These are phyloP conservation scores for Kurtzmaniella quercitrusa DNA, from an alignment of 1,139 yeast genomes.

Conservation along the genomic window DNA sequence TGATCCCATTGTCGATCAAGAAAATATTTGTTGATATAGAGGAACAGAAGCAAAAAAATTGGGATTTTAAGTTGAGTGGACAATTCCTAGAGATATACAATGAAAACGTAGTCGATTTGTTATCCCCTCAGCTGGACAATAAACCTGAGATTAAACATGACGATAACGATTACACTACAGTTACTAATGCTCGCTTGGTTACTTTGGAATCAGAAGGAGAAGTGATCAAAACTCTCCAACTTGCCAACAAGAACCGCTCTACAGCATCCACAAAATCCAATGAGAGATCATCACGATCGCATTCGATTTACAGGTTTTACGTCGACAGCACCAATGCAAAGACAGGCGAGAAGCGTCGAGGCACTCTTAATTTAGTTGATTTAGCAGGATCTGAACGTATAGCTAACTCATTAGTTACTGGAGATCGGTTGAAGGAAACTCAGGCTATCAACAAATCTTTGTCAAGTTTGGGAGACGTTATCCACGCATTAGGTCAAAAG, in stretches of 20 bases:
- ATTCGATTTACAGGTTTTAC: slow-evolving; percentile 66
- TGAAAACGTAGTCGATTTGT: slow-evolving; percentile 70
- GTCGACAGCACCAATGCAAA: slow-evolving; percentile 51
- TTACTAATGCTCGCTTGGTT: slow-evolving; percentile 57
- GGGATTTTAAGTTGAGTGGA: slow-evolving; percentile 65
- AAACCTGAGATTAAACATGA: slow-evolving; percentile 79
- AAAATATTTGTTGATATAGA: slow-evolving; percentile 66
- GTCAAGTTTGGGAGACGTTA: slow-evolving; percentile 88
- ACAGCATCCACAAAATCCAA: slow-evolving; percentile 83
- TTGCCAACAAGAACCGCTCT: slow-evolving; percentile 60
- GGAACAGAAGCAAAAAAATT: slow-evolving; percentile 49
- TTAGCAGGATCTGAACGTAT: slow-evolving; percentile 89
- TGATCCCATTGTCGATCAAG: slow-evolving; percentile 73
- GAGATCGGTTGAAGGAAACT: slow-evolving; percentile 81
- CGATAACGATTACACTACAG: slow-evolving; percentile 46
- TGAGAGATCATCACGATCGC: slow-evolving; percentile 68
- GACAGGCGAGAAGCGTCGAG: slow-evolving; percentile 50
- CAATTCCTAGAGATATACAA: slow-evolving; percentile 89
- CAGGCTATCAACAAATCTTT: slow-evolving; percentile 86
- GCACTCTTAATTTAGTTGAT: slow-evolving; percentile 72
- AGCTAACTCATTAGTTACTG: slow-evolving; percentile 69
- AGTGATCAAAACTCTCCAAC: slow-evolving; percentile 47
- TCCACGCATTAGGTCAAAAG: slow-evolving; percentile 55
- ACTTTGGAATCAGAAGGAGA: slow-evolving; percentile 43
- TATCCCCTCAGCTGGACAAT: slow-evolving; percentile 22